Percentiles rank a stretch among this genome's conserved stretches.
phyloP scores from a whole-genome alignment of 345 rosid genomes.

The Boechera divaricarpa region DNA sequence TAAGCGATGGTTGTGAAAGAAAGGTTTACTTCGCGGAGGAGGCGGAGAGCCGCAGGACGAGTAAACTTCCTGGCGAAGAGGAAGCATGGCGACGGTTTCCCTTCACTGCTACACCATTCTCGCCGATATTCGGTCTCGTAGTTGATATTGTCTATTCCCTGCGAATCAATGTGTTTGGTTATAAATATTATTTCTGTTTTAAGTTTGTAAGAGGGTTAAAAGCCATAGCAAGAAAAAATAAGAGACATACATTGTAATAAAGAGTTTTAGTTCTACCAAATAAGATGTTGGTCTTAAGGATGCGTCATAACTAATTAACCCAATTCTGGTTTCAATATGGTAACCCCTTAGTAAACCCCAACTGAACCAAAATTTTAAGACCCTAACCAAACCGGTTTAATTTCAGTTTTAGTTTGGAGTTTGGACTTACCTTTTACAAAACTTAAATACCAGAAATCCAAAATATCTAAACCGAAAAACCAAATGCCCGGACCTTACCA shows the following conservation, averaged over 20 bases:
- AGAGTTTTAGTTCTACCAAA: background rate
- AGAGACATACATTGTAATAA: background rate
- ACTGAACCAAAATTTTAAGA: background rate
- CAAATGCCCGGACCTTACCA: background rate
- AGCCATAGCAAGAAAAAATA: background rate
- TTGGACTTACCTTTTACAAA: background rate
- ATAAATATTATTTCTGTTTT: background rate
- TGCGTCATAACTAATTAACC: background rate
- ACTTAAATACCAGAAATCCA: background rate
- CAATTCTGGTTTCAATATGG: background rate
- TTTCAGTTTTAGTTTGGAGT: background rate
- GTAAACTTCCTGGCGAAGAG: conserved; percentile 98
- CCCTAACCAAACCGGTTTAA: background rate
- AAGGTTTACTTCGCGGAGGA: conserved; percentile 64
- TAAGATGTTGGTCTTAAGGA: background rate
- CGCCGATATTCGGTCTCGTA: conserved; percentile 83
- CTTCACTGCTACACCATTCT: conserved; percentile 96
- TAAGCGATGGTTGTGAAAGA: background rate
- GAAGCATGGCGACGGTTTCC: conserved; percentile 79
- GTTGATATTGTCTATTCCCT: conserved; percentile 84
- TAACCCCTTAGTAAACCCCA: background rate
- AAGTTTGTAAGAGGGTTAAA: background rate
- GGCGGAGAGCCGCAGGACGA: conserved; percentile 85
- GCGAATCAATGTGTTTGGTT: conserved; percentile 30
- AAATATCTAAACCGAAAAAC: background rate